Base-by-base conservation (phyloP, 192 early-diverging fungal species). In the Gaertneriomyces sp. region DNA sequence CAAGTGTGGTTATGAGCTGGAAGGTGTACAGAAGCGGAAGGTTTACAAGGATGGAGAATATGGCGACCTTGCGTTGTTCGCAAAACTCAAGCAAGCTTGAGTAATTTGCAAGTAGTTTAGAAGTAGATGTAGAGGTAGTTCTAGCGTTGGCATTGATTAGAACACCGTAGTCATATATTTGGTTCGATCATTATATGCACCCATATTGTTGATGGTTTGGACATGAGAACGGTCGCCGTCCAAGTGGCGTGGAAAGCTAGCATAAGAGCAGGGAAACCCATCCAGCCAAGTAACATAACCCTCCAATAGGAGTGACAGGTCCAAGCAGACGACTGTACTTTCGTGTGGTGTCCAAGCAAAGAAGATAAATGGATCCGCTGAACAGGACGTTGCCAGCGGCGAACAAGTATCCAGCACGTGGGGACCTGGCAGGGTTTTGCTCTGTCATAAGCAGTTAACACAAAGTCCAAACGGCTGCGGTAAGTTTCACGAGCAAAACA, bases 231-330 rank as follows among this genome's bases (percentile, higher is more conserved):
- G 25, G 25, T 2, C 25, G 25, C 25, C 47, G 19, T 63, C 20
- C 14, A 65, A 63, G 63, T 64, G 25, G 25, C 60, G 5, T 16
- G 2, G 16, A 61, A 49, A 17, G 12, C 41, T 39, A 63, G 40
- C 59, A 58, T 46, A 45, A 62, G 50, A 41, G 12, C 41, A 69
- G 61, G 8, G 66, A 65, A 6, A 59, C 33, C 86, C 86, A 88
- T 16, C 85, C 86, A 42, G 71, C 83, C 10, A 86, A 76, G 25
- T 86, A 68, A 25, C 68, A 64, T 8, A 85, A 8, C 6, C 86
- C 86, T 19, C 86, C 86, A 39, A 88, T 58, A 17, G 86, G 86
- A 2, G 86, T 88, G 11, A 81, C 56, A 4, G 85, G 86, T 0
- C 86, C 86, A 11, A 88, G 53, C 40, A 76, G 59, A 39, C 66